These are phyloP conservation scores for Penicillium sp. DNA, from an alignment of 2,329 filamentous ascomycete species.

Conservation along the genomic window DNA sequence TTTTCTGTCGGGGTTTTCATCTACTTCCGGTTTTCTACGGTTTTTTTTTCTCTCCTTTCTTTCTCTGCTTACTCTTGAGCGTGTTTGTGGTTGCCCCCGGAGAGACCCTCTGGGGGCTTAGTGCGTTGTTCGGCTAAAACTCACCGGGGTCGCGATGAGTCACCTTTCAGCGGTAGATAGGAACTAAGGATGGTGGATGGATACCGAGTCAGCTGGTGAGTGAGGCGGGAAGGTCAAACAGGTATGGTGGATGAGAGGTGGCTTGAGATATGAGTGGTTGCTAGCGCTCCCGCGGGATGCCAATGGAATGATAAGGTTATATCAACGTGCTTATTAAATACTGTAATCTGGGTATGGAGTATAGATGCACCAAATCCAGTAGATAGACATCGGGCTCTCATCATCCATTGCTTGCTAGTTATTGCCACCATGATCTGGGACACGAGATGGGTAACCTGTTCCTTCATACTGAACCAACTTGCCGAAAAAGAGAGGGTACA, in stretches of 20 bases:
- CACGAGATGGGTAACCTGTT: too few relatives aligned
- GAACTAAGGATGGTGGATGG: background rate
- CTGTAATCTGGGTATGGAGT: too few relatives aligned
- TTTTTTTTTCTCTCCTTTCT: background rate
- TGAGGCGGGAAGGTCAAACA: background rate
- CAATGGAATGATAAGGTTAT: conserved; percentile 17
- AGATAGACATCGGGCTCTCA: too few relatives aligned
- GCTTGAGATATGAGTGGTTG: conserved; percentile 9
- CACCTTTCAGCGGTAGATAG: background rate
- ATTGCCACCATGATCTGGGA: too few relatives aligned
- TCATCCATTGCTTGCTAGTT: too few relatives aligned
- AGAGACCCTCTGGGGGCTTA: background rate
- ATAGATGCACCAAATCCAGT: too few relatives aligned
- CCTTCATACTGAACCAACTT: too few relatives aligned
- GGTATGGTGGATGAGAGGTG: background rate
- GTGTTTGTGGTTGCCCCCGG: background rate
- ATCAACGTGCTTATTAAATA: background rate
- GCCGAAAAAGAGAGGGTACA: too few relatives aligned
- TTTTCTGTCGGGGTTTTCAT: background rate
- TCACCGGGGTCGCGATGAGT: background rate
- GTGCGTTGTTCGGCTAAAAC: background rate
- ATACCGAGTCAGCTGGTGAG: background rate
- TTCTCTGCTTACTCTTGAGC: background rate
- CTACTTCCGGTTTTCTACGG: background rate
- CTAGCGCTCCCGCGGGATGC: conserved; percentile 14